Evolutionary conservation across 1,139 yeast species (phyloP), one percentile per base, ranked within the genome.

Genomic region (Yamadazyma friedrichii): DNA sequence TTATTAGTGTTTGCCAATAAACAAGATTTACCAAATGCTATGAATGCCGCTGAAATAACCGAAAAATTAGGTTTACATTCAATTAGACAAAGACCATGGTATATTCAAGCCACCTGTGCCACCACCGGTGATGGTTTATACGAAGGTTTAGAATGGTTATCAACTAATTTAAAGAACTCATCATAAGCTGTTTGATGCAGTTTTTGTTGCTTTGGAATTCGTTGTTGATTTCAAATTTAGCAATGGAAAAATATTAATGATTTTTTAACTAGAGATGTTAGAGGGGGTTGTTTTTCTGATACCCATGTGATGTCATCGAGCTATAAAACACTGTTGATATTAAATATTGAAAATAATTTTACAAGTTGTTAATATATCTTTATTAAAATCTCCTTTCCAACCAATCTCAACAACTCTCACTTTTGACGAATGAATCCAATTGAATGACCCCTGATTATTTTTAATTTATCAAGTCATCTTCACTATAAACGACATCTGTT

Each of bases 1-100:
- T 64, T 66, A 50, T 64, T 66, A 53, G 72, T 66, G 27, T 65
- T 66, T 46, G 72, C 72, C 46, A 66, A 66, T 54, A 66, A 66
- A 58, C 72, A 66, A 55, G 72, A 66, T 58, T 66, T 66, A 52
- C 72, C 72, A 49, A 66, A 66, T 47, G 72, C 72, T 41, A 66
- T 66, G 72, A 66, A 65, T 53, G 72, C 72, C 38, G 71, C 71
- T 46, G 72, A 66, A 55, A 66, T 66, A 59, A 66, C 72, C 39
- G 72, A 66, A 52, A 66, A 65, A 54, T 64, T 66, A 50, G 71
- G 72, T 25, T 66, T 66, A 51, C 70, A 66, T 49, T 64, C 70
- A 33, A 65, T 66, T 49, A 61, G 72, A 54, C 71, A 64, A 56
- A 62, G 72, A 56, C 72, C 71, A 39, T 66, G 72, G 72, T 66